phyloP scores from a whole-genome alignment of 192 early-diverging fungal species.

The Coemansia sp. region DNA sequence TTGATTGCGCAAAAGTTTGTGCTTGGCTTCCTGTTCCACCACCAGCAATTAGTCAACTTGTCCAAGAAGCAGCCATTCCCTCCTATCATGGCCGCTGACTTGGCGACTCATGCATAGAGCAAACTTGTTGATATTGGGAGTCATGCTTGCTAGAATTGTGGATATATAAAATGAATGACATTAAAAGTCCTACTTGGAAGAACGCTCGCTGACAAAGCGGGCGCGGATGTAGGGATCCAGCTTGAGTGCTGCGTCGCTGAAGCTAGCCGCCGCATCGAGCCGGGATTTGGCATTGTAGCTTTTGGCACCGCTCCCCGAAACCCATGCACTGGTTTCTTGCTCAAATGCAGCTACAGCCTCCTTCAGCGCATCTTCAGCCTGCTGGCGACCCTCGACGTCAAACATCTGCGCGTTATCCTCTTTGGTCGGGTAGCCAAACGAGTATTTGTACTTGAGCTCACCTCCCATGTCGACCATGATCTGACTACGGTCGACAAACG shows the following conservation, averaged over 20 bases:
- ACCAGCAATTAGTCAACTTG: slow-evolving; percentile 44
- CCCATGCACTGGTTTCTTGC: slow-evolving; percentile 50
- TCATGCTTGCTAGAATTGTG: too few species aligned
- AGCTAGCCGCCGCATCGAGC: slow-evolving; percentile 20
- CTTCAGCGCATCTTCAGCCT: slow-evolving; percentile 41
- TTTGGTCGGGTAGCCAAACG: slow-evolving; percentile 56
- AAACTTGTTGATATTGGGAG: not conserved
- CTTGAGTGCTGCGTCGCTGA: slow-evolving; percentile 34
- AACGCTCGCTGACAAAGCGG: slow-evolving; percentile 35
- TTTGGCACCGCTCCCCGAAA: slow-evolving; percentile 10
- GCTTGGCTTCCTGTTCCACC: slow-evolving; percentile 48
- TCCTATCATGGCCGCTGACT: slow-evolving; percentile 17
- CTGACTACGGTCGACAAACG: slow-evolving; percentile 62
- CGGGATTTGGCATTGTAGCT: slow-evolving; percentile 24
- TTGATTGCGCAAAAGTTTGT: slow-evolving; percentile 45
- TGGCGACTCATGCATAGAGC: not conserved
- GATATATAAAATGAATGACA: not conserved
- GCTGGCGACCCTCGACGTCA: slow-evolving; percentile 52
- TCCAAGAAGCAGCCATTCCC: slow-evolving; percentile 42
- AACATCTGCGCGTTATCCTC: slow-evolving; percentile 60
- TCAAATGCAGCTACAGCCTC: slow-evolving; percentile 48
- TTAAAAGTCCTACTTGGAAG: not conserved
- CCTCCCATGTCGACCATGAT: slow-evolving; percentile 69
- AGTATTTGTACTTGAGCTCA: slow-evolving; percentile 54
- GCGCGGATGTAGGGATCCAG: slow-evolving; percentile 60